Percentiles rank a stretch among this genome's conserved stretches.
phyloP scores from a whole-genome alignment of 352 stramenopile species.

The Pythium grandisporangium region DNA sequence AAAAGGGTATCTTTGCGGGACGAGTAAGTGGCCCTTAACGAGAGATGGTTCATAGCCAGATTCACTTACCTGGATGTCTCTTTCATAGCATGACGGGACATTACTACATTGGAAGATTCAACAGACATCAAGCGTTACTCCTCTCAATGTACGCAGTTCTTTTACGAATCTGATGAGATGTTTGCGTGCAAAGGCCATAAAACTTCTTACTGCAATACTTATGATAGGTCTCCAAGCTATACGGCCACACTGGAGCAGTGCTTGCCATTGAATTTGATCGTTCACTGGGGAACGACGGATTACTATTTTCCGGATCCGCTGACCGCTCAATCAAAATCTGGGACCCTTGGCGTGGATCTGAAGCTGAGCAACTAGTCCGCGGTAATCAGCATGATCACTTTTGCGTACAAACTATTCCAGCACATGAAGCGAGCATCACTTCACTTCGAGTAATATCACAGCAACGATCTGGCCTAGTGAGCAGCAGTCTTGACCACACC shows the following conservation, averaged over 20 bases:
- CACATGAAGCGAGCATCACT: constrained; percentile 43
- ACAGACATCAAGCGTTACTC: constrained; percentile 29
- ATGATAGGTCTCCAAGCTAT: constrained; percentile 29
- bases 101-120: constrained; percentile 53
- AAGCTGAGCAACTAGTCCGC: constrained; percentile 25
- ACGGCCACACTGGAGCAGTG: constrained; percentile 40
- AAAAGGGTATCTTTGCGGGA: constrained; percentile 47
- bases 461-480: constrained; percentile 44
- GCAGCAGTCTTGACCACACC: constrained; percentile 57
- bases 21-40: constrained; percentile 21
- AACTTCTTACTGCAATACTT: too few relatives aligned
- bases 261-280: constrained; percentile 34
- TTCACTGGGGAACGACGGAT: constrained; percentile 27
- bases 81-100: constrained; percentile 49
- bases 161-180: not conserved
- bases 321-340: constrained; percentile 68
- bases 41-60: too few relatives aligned
- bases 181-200: too few relatives aligned
- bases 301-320: constrained; percentile 56
- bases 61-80: not conserved
- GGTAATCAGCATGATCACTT: constrained; percentile 12
- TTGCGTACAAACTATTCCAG: constrained; percentile 59
- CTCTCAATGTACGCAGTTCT: constrained; percentile 24
- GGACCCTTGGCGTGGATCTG: constrained; percentile 44
- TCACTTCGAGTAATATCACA: constrained; percentile 32